Conservation (phyloP, 495 filamentous ascomycete genomes). For the Usnea hakonensis region DNA sequence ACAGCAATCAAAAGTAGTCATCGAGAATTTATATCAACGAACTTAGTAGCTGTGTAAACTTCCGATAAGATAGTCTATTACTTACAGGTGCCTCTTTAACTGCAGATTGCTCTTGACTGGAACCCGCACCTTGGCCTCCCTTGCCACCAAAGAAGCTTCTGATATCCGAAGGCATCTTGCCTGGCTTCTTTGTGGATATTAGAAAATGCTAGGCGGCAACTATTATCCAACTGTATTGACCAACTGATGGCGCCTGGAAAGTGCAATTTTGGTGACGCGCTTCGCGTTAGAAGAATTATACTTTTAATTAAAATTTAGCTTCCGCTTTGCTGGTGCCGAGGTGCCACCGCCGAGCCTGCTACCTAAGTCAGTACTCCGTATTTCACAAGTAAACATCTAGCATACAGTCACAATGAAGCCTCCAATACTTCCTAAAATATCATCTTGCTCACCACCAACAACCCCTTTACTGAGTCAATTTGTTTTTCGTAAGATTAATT, state of each 20-base stretch:
- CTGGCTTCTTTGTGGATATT: background rate
- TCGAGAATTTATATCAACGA: background rate
- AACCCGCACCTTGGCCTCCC: constrained; percentile 36
- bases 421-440: background rate
- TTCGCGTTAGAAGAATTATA: no score
- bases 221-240: no score
- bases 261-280: background rate
- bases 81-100: constrained; percentile 20
- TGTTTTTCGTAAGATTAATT: background rate
- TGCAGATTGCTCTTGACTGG: constrained; percentile 40
- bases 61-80: background rate
- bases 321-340: background rate
- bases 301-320: background rate
- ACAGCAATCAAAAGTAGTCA: background rate
- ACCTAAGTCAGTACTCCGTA: no score
- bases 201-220: background rate
- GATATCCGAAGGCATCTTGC: constrained; percentile 67
- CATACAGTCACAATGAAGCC: constrained; percentile 4
- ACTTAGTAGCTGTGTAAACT: background rate
- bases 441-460: background rate
- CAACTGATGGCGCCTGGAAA: background rate
- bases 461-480: background rate
- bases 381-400: background rate
- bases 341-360: background rate
- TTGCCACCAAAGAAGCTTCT: constrained; percentile 69